Conservation (phyloP, 768 basidiomycete species). For the Imleria badia region DNA sequence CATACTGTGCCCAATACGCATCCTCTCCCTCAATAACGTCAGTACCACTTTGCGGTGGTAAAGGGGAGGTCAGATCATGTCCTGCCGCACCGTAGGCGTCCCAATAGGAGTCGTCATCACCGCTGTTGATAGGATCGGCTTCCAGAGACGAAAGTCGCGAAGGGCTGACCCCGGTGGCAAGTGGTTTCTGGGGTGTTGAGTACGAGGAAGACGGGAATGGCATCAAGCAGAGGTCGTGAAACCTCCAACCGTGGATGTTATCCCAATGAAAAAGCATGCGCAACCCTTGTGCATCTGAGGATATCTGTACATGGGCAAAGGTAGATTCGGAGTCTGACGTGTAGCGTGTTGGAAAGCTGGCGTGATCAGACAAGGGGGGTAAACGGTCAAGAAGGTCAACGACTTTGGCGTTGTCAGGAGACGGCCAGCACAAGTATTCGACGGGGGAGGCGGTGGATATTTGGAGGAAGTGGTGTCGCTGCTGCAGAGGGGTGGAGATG, state of each 20-base stretch:
- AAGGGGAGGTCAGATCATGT: conserved; percentile 23
- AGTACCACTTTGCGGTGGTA: conserved; percentile 12
- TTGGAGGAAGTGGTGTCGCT: conserved; percentile 64
- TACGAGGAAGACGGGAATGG: conserved; percentile 57
- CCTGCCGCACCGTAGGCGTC: conserved; percentile 53
- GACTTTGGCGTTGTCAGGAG: conserved; percentile 34
- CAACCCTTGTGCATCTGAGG: conserved; percentile 37
- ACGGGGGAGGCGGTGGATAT: conserved; percentile 48
- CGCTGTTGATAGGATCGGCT: conserved; percentile 25
- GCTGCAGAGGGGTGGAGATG: conserved; percentile 55
- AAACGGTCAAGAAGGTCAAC: conserved; percentile 47
- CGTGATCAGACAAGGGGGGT: conserved; percentile 24
- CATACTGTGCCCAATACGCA: conserved; percentile 77
- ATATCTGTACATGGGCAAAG: conserved; percentile 57
- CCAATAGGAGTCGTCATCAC: conserved; percentile 64
- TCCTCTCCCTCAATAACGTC: conserved; percentile 41
- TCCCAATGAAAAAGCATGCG: conserved; percentile 74
- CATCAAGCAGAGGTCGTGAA: conserved; percentile 68
- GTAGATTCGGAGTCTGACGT: conserved; percentile 50
- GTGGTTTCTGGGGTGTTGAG: conserved; percentile 27
- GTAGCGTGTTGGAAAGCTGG: conserved; percentile 36
- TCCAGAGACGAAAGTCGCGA: background rate
- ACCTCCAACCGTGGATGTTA: conserved; percentile 55
- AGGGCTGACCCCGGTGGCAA: conserved; percentile 16
- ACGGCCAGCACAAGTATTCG: conserved; percentile 71